A percentile compares a stretch with the other conserved stretches of the same genome.
phyloP scores from a whole-genome alignment of 106 monocot genomes.

The Acorus calamus region DNA sequence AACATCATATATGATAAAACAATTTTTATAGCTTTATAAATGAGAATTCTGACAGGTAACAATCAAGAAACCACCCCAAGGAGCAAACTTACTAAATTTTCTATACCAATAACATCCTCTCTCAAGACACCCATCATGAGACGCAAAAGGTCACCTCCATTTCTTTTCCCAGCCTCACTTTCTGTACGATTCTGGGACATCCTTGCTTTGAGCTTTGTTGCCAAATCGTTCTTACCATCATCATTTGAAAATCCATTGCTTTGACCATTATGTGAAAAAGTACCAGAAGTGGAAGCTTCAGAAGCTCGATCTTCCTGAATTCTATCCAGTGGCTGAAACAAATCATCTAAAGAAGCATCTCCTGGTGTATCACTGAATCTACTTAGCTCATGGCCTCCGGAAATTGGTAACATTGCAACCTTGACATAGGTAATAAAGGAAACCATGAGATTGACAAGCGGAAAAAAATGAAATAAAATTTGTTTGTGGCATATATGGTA shows the following conservation, averaged over 20 bases:
- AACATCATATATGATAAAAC: not conserved
- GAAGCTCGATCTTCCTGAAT: slow-evolving; percentile 32
- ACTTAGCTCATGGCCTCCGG: slow-evolving; percentile 43
- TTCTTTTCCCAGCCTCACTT: slow-evolving; percentile 40
- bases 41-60: no score
- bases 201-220: slow-evolving; percentile 69
- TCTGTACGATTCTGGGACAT: slow-evolving; percentile 67
- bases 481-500: no score
- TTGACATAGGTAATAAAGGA: not conserved
- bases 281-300: slow-evolving; percentile 59
- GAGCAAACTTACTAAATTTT: slow-evolving; percentile 40
- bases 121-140: slow-evolving; percentile 51
- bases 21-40: not conserved
- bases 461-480: no score
- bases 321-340: slow-evolving; percentile 66
- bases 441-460: no score
- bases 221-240: slow-evolving; percentile 48
- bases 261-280: slow-evolving; percentile 19
- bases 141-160: slow-evolving; percentile 49
- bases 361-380: slow-evolving; percentile 87
- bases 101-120: slow-evolving; percentile 75
- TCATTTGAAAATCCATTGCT: slow-evolving; percentile 22
- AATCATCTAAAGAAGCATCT: slow-evolving; percentile 87
- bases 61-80: slow-evolving; percentile 1
- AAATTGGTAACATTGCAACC: slow-evolving; percentile 29